Evolutionary conservation across 2,329 filamentous ascomycete species (phyloP).

Genomic region (Exophiala lecanii-corni): DNA sequence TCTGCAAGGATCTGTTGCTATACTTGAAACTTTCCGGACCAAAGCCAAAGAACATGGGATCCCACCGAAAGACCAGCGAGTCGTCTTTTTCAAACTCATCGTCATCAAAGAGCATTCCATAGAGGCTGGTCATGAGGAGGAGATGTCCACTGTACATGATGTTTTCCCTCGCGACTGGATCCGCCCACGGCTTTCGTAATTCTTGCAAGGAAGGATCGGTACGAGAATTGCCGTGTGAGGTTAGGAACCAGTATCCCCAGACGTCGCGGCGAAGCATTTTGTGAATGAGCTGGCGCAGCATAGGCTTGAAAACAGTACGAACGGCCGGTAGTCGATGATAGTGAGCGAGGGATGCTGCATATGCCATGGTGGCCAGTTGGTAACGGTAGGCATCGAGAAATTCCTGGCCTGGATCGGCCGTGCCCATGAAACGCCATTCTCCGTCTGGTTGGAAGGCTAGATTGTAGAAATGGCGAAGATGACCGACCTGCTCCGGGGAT

Average conservation of each 20-base stretch:
- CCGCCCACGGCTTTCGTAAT: constrained; percentile 39
- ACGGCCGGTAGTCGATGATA: constrained; percentile 38
- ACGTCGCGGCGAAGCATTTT: constrained; percentile 42
- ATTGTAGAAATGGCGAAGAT: constrained; percentile 20
- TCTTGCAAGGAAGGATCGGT: constrained; percentile 37
- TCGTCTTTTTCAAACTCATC: constrained; percentile 35
- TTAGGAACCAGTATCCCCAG: constrained; percentile 43
- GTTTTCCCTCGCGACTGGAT: constrained; percentile 39
- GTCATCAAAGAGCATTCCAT: constrained; percentile 42
- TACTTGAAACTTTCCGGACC: constrained; percentile 36
- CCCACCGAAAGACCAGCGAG: constrained; percentile 36
- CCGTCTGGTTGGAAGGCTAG: constrained; percentile 19
- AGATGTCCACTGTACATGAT: constrained; percentile 43
- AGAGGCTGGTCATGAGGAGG: constrained; percentile 37
- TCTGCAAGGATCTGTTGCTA: constrained; percentile 32
- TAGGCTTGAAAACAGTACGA: constrained; percentile 32
- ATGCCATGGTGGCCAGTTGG: constrained; percentile 40
- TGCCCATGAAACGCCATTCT: constrained; percentile 18
- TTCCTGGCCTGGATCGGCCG: constrained; percentile 36
- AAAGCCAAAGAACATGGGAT: constrained; percentile 38
- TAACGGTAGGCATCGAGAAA: constrained; percentile 34
- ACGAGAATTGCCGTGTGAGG: constrained; percentile 32
- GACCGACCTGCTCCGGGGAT: constrained; percentile 15
- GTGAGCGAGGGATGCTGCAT: constrained; percentile 35
- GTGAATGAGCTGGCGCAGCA: constrained; percentile 35